Percentiles rank a stretch among this genome's conserved stretches.
Conservation (phyloP, 2,329 filamentous ascomycete species). For the Pseudogymnoascus sp. region DNA sequence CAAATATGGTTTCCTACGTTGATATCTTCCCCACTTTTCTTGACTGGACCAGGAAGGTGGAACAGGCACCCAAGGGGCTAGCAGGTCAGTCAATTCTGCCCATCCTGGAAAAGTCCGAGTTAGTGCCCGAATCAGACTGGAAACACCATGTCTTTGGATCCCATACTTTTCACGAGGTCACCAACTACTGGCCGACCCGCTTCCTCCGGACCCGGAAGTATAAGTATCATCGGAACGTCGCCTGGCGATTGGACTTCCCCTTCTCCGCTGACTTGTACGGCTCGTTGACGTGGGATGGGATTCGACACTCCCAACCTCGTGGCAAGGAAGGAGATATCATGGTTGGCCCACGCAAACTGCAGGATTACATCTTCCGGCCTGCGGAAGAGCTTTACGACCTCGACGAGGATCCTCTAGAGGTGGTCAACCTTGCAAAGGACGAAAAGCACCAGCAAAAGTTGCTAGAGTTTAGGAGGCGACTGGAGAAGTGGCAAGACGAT, state of each 20-base stretch:
- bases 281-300: slow-evolving; percentile 37
- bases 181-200: slow-evolving; percentile 45
- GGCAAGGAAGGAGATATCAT: slow-evolving; percentile 19
- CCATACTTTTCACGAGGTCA: slow-evolving; percentile 45
- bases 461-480: slow-evolving; percentile 22
- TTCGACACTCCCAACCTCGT: slow-evolving; percentile 31
- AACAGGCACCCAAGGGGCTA: slow-evolving; percentile 36
- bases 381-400: slow-evolving; percentile 43
- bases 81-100: slow-evolving; percentile 35
- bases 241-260: slow-evolving; percentile 43
- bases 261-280: slow-evolving; percentile 41
- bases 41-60: slow-evolving; percentile 28
- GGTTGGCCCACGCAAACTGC: slow-evolving; percentile 35
- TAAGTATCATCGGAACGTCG: slow-evolving; percentile 46
- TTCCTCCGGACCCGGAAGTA: slow-evolving; percentile 36
- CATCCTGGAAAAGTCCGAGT: slow-evolving; percentile 24
- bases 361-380: slow-evolving; percentile 37
- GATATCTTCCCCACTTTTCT: slow-evolving; percentile 35
- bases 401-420: slow-evolving; percentile 38
- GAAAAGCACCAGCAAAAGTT: slow-evolving; percentile 28
- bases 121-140: slow-evolving; percentile 14
- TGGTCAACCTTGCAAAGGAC: slow-evolving; percentile 37
- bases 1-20: slow-evolving; percentile 35
- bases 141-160: slow-evolving; percentile 41
- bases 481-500: slow-evolving; percentile 15